These are phyloP conservation scores for Hypholoma fasciculare DNA, from an alignment of 768 basidiomycete species.

Conservation along the genomic window DNA sequence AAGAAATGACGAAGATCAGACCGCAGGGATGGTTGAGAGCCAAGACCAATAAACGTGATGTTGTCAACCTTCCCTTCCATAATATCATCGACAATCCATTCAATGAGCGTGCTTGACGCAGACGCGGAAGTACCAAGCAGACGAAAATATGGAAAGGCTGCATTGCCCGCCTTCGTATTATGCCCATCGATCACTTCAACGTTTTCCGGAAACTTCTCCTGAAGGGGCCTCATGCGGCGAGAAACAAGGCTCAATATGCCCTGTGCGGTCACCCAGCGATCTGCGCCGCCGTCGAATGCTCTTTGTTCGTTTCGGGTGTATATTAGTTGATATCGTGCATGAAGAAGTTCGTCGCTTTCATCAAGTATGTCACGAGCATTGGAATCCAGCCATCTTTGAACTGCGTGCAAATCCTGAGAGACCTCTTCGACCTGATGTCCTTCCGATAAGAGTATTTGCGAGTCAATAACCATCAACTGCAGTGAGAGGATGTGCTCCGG, in stretches of 20 bases:
- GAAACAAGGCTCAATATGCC: slow-evolving; percentile 32
- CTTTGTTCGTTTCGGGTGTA: slow-evolving; percentile 42
- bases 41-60: slow-evolving; percentile 12
- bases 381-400: slow-evolving; percentile 25
- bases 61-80: slow-evolving; percentile 10
- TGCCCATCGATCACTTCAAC: slow-evolving; percentile 15
- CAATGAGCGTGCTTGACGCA: slow-evolving; percentile 1
- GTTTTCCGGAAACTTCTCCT: slow-evolving; percentile 15
- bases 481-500: slow-evolving; percentile 57
- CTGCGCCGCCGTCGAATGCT: slow-evolving; percentile 38
- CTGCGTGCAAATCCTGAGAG: slow-evolving; percentile 21
- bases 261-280: slow-evolving; percentile 43
- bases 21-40: slow-evolving; percentile 6
- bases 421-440: slow-evolving; percentile 5
- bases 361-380: slow-evolving; percentile 41
- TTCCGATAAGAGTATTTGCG: slow-evolving; percentile 15
- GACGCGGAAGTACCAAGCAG: slow-evolving; percentile 10
- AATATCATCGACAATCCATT: slow-evolving; percentile 3
- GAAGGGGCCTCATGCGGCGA: slow-evolving; percentile 13
- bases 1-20: slow-evolving; percentile 3
- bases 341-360: slow-evolving; percentile 49
- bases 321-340: slow-evolving; percentile 46
- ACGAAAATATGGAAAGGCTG: slow-evolving; percentile 15
- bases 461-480: slow-evolving; percentile 46
- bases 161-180: neutral